Conservation (phyloP, 1,284 basidiomycete genomes). For the Pisolithus thermaeus region DNA sequence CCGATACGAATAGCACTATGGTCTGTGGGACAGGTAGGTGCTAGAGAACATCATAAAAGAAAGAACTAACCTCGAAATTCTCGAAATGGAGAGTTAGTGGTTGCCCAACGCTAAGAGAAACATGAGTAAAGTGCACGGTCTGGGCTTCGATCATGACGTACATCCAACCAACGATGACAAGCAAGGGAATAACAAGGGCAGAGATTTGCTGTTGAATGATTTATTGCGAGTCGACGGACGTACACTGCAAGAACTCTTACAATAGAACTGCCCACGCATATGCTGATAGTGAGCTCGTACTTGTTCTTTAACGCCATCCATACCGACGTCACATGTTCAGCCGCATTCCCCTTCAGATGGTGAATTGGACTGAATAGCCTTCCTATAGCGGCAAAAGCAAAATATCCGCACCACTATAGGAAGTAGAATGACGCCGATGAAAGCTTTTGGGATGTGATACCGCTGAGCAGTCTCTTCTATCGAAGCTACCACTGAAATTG, state of each 20-base stretch:
- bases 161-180: conserved; percentile 83
- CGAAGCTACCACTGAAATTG: conserved; percentile 67
- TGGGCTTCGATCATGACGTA: conserved; percentile 29
- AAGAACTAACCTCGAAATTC: conserved; percentile 58
- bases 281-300: conserved; percentile 84
- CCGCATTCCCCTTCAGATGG: conserved; percentile 54
- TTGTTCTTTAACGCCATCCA: conserved; percentile 90
- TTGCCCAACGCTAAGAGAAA: conserved; percentile 51
- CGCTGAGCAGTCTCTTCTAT: conserved; percentile 84
- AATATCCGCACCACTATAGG: conserved; percentile 58
- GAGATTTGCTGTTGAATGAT: conserved; percentile 68
- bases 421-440: conserved; percentile 72
- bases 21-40: conserved; percentile 48
- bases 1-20: conserved; percentile 78
- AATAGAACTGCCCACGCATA: conserved; percentile 88
- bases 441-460: conserved; percentile 77
- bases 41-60: not conserved
- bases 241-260: conserved; percentile 35
- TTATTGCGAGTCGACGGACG: conserved; percentile 1
- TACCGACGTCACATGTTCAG: conserved; percentile 77
- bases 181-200: conserved; percentile 77
- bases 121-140: not conserved
- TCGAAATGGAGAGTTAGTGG: conserved; percentile 82
- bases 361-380: not conserved
- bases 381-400: not conserved